Base-by-base conservation (phyloP, 2,329 filamentous ascomycete species). In the Xylariaceae sp. region DNA sequence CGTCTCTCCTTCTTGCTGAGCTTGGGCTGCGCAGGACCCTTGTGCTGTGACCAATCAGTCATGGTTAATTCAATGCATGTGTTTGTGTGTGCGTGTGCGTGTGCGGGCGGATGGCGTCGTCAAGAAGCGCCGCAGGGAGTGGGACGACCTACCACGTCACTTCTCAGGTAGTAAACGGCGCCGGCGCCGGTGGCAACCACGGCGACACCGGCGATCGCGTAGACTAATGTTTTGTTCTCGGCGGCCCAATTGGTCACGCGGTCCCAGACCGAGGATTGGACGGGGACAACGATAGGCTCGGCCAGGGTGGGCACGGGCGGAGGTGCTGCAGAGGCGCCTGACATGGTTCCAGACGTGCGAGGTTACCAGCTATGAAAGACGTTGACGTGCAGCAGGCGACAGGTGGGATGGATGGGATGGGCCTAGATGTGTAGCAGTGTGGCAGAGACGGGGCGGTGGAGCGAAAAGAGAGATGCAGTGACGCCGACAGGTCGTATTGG, bases 211-310 rank as follows among this genome's bases (percentile, higher is more conserved):
- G 93, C 94, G 76, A 97, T 90, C 67, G 94, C 97, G 77, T 97
- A 99, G 64, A 96, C 92, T 57, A 93, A 83, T 52, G 90, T 89
- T 80, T 97, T 97, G 79, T 99, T 92, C 74, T 97, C 93, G 2
- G 92, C 90, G 11, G 89, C 92, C 93, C 94, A 99, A 72, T 81
- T 87, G 66, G 92, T 88, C 76, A 97, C 80, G 70, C 92, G 88
- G 75, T 96, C 90, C 92, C 92, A 96, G 58, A 94, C 78, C 51
- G 89, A 65, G 61, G 88, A 82, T 65, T 82, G 76, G 67, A 84
- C 74, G 48, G 78, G 77, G 56, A 84, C 72, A 59, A 77, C 74
- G 62, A 76, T 66, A 42, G 72, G 73, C 61, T 75, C 74, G 61
- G 73, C 74, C 63, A 74, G 73, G 57, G 76, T 75, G 68, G 80